These are phyloP conservation scores for Teunomyces lycoperdinae DNA, from an alignment of 805 yeast species.

Conservation along the genomic window DNA sequence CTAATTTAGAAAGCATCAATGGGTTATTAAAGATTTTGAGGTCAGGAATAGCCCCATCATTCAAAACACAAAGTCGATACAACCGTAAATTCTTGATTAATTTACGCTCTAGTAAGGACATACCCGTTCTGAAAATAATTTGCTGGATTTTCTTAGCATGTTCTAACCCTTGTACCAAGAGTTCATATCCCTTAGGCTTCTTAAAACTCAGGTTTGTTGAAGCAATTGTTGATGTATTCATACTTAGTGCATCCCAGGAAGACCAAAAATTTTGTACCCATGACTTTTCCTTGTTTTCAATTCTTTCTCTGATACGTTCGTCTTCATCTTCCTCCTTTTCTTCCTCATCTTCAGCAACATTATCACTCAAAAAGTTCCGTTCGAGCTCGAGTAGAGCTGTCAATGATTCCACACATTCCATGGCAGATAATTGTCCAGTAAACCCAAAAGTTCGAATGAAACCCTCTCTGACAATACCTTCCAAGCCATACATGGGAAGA, in stretches of 20 bases:
- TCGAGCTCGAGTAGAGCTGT: constrained; percentile 80
- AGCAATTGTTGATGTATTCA: constrained; percentile 19
- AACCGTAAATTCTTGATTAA: constrained; percentile 74
- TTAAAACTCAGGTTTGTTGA: constrained; percentile 14
- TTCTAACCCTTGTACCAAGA: constrained; percentile 67
- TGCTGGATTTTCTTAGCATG: constrained; percentile 83
- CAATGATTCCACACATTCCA: constrained; percentile 87
- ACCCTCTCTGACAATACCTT: constrained; percentile 80
- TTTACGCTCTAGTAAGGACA: constrained; percentile 81
- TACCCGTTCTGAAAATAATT: constrained; percentile 82
- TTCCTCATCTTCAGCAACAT: constrained; percentile 11
- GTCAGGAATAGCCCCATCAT: constrained; percentile 76
- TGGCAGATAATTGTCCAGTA: constrained; percentile 83
- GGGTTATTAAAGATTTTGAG: constrained; percentile 80
- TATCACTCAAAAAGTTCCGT: constrained; percentile 11
- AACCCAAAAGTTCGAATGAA: constrained; percentile 84
- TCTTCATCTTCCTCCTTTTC: constrained; percentile 21
- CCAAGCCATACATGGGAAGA: constrained; percentile 73
- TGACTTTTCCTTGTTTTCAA: constrained; percentile 48
- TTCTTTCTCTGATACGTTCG: constrained; percentile 17
- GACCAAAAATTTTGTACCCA: constrained; percentile 76
- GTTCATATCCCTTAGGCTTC: constrained; percentile 45
- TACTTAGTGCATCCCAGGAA: constrained; percentile 53
- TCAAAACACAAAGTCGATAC: constrained; percentile 81
- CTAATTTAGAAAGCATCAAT: constrained; percentile 75